phyloP scores from a whole-genome alignment of 2,329 filamentous ascomycete species.

The Arthrobotrys megalospora region DNA sequence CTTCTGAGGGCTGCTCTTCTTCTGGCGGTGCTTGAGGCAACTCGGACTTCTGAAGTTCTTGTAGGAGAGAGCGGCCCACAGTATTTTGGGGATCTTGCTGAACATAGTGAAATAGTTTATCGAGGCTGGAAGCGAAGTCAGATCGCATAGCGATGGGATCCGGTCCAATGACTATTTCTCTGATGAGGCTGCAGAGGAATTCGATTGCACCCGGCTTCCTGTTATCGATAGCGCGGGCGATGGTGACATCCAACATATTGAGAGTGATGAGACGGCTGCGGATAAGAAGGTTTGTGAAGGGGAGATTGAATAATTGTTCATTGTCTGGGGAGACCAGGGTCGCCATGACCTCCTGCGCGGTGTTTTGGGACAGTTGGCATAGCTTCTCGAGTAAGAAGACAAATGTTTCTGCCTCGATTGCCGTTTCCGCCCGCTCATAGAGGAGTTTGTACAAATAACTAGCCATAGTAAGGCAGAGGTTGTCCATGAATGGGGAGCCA shows the following conservation, averaged over 20 bases:
- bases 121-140: conserved; percentile 64
- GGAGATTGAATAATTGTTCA: conserved; percentile 75
- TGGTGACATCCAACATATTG: conserved; percentile 70
- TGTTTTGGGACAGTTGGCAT: conserved; percentile 74
- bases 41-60: conserved; percentile 63
- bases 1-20: conserved; percentile 79
- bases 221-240: conserved; percentile 62
- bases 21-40: conserved; percentile 71
- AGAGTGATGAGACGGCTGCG: conserved; percentile 75
- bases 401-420: conserved; percentile 76
- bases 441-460: conserved; percentile 73
- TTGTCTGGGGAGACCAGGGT: conserved; percentile 70
- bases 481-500: conserved; percentile 72
- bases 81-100: conserved; percentile 64
- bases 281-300: conserved; percentile 75
- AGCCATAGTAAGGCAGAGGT: conserved; percentile 73
- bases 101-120: conserved; percentile 63
- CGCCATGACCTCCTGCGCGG: conserved; percentile 70
- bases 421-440: conserved; percentile 65
- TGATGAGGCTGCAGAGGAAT: conserved; percentile 63
- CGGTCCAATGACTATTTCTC: conserved; percentile 62
- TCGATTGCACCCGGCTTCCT: conserved; percentile 63
- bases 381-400: conserved; percentile 75
- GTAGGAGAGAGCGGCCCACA: conserved; percentile 62
- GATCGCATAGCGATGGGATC: conserved; percentile 63